A percentile compares a stretch with the other conserved stretches of the same genome.
phyloP scores from a whole-genome alignment of 2,329 filamentous ascomycete genomes.

The Paracamarosporium sp. region DNA sequence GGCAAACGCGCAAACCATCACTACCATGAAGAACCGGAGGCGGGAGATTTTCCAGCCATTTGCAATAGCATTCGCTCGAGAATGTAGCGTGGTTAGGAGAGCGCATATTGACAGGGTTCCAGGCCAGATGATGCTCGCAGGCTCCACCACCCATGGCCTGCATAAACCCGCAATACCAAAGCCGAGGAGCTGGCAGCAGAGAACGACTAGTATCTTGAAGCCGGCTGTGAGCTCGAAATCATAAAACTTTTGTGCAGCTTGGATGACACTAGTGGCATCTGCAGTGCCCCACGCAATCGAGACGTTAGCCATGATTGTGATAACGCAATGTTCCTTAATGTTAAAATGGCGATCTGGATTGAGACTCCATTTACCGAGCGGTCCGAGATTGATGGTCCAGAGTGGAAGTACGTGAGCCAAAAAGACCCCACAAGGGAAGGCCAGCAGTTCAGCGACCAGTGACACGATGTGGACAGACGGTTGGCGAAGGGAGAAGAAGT shows the following conservation, averaged over 20 bases:
- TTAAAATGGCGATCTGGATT: slow-evolving; percentile 7
- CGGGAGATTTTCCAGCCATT: slow-evolving; percentile 83
- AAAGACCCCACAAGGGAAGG: slow-evolving; percentile 1
- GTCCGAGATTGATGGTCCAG: slow-evolving; percentile 1
- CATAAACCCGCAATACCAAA: slow-evolving; percentile 87
- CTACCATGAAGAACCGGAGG: slow-evolving; percentile 81
- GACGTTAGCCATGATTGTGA: background rate
- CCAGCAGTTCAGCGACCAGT: background rate
- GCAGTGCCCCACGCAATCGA: background rate
- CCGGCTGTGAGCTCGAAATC: slow-evolving; percentile 76
- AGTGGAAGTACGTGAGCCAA: background rate
- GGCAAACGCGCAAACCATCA: slow-evolving; percentile 73
- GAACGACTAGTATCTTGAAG: slow-evolving; percentile 84
- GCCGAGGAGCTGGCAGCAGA: slow-evolving; percentile 85
- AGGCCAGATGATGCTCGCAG: slow-evolving; percentile 91
- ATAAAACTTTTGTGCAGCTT: slow-evolving; percentile 69
- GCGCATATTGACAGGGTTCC: slow-evolving; percentile 86
- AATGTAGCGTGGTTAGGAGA: slow-evolving; percentile 88
- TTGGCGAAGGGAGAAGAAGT: slow-evolving; percentile 90
- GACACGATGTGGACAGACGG: slow-evolving; percentile 69
- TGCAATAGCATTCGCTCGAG: slow-evolving; percentile 79
- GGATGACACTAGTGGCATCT: slow-evolving; percentile 4
- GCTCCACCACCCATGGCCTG: slow-evolving; percentile 79
- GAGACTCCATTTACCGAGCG: slow-evolving; percentile 4
- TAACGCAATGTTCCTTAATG: slow-evolving; percentile 5